A percentile compares a stretch with the other conserved stretches of the same genome.
Evolutionary conservation across 306 rosid genomes (phyloP).

Genomic region (Astragalus glycyphyllos): DNA sequence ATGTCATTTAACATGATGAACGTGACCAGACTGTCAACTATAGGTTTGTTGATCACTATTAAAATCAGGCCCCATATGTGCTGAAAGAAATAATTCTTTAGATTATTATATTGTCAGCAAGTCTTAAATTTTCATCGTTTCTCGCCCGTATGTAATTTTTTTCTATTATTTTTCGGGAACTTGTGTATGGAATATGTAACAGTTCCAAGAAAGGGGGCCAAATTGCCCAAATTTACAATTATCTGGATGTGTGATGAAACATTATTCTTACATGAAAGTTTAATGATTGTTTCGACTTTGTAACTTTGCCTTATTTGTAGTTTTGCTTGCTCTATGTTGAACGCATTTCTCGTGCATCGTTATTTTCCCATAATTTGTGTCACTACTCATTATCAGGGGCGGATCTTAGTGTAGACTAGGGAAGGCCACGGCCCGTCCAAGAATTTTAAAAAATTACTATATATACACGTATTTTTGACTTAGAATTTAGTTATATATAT

Average conservation of each 20-base stretch:
- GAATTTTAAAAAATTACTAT: too few relatives aligned
- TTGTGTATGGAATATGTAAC: conserved; percentile 36
- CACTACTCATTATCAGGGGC: not conserved
- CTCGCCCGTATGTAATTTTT: conserved; percentile 33
- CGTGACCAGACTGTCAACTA: conserved; percentile 39
- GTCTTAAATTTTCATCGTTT: conserved; percentile 33
- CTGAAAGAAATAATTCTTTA: conserved; percentile 44
- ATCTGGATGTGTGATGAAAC: conserved; percentile 43
- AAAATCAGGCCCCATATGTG: conserved; percentile 36
- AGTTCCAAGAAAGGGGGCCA: conserved; percentile 48
- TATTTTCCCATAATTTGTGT: conserved; percentile 19
- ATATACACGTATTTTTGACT: too few relatives aligned
- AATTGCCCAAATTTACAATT: conserved; percentile 41
- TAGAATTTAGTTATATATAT: too few relatives aligned
- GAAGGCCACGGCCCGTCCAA: too few relatives aligned
- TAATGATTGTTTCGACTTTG: conserved; percentile 39
- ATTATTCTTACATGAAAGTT: conserved; percentile 40
- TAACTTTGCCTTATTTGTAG: conserved; percentile 7
- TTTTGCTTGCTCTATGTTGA: conserved; percentile 27
- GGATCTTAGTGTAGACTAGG: too few relatives aligned
- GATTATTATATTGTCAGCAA: conserved; percentile 39
- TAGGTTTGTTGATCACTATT: conserved; percentile 30
- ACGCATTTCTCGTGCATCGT: conserved; percentile 1
- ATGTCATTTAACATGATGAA: conserved; percentile 36
- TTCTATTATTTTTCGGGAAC: conserved; percentile 43